Base-by-base conservation (phyloP, 176 grass and related monocot genomes). In the Melocanna baccifera region DNA sequence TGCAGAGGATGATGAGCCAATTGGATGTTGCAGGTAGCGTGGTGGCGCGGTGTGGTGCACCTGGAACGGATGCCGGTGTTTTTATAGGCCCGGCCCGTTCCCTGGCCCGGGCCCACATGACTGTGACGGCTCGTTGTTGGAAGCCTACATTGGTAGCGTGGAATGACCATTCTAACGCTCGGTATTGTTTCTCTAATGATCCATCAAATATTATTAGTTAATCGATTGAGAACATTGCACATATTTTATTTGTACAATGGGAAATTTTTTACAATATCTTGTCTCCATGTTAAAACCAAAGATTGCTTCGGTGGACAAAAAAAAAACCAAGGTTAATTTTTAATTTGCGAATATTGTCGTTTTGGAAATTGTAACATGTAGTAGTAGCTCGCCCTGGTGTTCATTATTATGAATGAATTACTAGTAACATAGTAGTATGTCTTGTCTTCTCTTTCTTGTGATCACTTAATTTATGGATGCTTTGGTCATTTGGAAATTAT, bases 11-110 rank as follows among this genome's bases (percentile, higher is more conserved):
- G 34, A 15, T 16, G 20, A 10, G 2, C 7, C 9, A 56, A 22
- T 11, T 1, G 55, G 55, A 9, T 57, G 22, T 11, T n/a, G 20
- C 22, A 3, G 76, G 53, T n/a, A 39, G 47, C 71, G 81, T 58
- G 34, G 34, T 0, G 34, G 34, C 34, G 32, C 8, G 37, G 57
- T 62, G 71, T 23, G 59, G 63, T 30, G 26, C 19, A n/a, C 12
- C 55, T 26, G 61, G 58, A 11, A 43, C 62, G 30, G 29, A 39
- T 12, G 62, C 36, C 39, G 36, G 52, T 28, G 22, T 30, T 87
- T 1, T 75, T 87, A 90, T 91, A 90, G 62, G 23, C 61, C 84
- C 2, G 32, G 77, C 29, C 23, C 18, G 57, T 22, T 14, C 59
- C 30, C 19, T 23, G 9, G 0, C 1, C 23, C 3, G 79, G 79